Base-by-base conservation (phyloP, 495 filamentous ascomycete genomes). In the Halenospora varia region DNA sequence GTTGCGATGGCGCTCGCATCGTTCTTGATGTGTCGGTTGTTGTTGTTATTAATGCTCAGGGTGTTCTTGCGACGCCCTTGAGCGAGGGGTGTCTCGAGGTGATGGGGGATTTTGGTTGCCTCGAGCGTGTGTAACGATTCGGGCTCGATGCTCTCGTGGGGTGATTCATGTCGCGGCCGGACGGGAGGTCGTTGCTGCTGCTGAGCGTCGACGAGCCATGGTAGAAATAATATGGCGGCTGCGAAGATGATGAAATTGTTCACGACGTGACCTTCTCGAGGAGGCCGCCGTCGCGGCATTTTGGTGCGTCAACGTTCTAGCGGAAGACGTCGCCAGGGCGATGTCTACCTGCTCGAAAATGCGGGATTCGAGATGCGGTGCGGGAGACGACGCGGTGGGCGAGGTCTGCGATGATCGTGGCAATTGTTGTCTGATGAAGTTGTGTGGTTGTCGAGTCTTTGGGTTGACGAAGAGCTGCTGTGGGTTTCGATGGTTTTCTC, bases 1-100 rank as follows among this genome's bases (percentile, higher is more conserved):
- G 89, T 89, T 79, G 88, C 84, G 76, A 91, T 84, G 87, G 90
- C 90, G 89, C 90, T 89, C 88, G 82, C 89, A 87, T 93, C 64
- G 63, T 62, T 62, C 71, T 67, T 64, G 71, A 68, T 51, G 64
- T 65, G 29, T 60, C 35, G 25, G 61, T 77, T 64, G 66, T 68
- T 75, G 18, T 56, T 3, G 47, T 66, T 57, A 51, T 69, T 54
- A n/a, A 59, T 44, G 35, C 42, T 60, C 48, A 53, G 44, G 48
- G 59, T 65, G 52, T 61, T 56, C 54, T 70, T 63, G 46, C 64
- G 42, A 57, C 63, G 61, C 49, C 44, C 53, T 4, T 51, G 18
- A 24, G 62, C 64, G 9, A 57, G 51, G 20, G 71, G 65, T 39
- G 64, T 64, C 42, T 68, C 68, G 48, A 68, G 20, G 15, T 54